Percentiles rank a stretch among this genome's conserved stretches.
Conservation (phyloP, 345 rosid species). For the Ceriops zippeliana region DNA sequence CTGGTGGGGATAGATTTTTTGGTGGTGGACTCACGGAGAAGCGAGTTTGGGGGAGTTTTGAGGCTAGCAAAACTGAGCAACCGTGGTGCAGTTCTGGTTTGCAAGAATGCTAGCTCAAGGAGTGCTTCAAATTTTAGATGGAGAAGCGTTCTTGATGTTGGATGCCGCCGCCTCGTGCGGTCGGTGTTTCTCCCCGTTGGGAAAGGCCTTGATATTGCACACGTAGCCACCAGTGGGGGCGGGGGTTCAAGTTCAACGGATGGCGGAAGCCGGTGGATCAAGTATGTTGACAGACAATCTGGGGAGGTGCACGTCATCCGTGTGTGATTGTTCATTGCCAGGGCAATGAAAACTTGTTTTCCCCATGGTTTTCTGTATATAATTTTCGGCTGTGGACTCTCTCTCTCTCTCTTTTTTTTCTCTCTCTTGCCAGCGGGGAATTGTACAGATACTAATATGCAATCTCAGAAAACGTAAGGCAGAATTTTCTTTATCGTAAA, state of each 20-base stretch:
- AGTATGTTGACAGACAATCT: conserved; percentile 65
- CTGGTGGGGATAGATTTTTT: conserved; percentile 67
- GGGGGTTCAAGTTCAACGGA: conserved; percentile 34
- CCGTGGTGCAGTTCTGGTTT: conserved; percentile 71
- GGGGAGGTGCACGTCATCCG: conserved; percentile 80
- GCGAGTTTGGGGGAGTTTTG: conserved; percentile 49
- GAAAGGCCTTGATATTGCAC: conserved; percentile 84
- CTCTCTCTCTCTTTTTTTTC: not conserved
- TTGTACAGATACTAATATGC: no score
- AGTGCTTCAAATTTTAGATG: conserved; percentile 46
- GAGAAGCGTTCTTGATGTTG: conserved; percentile 53
- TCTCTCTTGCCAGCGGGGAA: not conserved
- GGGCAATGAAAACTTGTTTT: not conserved
- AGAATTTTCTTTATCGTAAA: no score
- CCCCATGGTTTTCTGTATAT: not conserved
- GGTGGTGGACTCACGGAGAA: conserved; percentile 64
- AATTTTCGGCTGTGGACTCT: not conserved
- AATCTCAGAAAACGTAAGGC: no score
- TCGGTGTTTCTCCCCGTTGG: conserved; percentile 86
- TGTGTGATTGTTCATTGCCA: conserved; percentile 19
- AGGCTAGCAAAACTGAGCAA: conserved; percentile 55
- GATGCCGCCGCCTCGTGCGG: conserved; percentile 51
- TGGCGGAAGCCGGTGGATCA: conserved; percentile 56
- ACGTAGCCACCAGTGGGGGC: conserved; percentile 49
- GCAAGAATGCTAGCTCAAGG: conserved; percentile 65